Base-by-base conservation (phyloP, 2,329 filamentous ascomycete species). In the Fonsecaea monophora region DNA sequence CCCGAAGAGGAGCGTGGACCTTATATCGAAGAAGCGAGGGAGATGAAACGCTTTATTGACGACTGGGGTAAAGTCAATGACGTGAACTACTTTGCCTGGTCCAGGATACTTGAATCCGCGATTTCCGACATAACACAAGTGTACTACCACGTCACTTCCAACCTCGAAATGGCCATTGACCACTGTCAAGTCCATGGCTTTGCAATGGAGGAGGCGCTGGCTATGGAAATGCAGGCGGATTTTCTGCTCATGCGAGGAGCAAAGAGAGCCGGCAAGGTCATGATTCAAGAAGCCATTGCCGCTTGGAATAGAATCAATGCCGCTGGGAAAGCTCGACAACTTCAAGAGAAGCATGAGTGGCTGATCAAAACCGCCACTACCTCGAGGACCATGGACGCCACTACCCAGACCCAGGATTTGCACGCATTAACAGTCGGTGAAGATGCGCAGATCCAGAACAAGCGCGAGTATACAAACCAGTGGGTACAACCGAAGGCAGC, bases 221-320 rank as follows among this genome's bases (percentile, higher is more conserved):
- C 83, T 42, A 81, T 86, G 45, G 87, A 90, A 75, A 75, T 89
- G n/a, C 87, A 89, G 71, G 86, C 79, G 2, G 86, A 87, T 57
- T 89, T 84, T 73, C 75, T 88, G 21, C 77, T 86, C 37, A 80
- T 85, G 12, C 82, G 83, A 67, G 86, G 86, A 48, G 85, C 86
- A 5, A 84, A 84, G 63, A 76, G 87, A 68, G 85, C 86, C 18
- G 87, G 87, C 55, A 82, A 86, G 62, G 82, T 84, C 54, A 81
- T 87, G 40, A 76, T 89, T 35, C 82, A 85, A 65, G 85, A 89
- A 66, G 82, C 84, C 25, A 84, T 89, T 56, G 82, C 85, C 10
- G 84, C 85, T 8, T 90, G 88, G 77, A 81, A 84, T 54, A 80
- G 84, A 13, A 82, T 88, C 54, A 84, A 85, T 42, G 87, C 87